These are phyloP conservation scores for Sugiyamaella castrensis DNA, from an alignment of 1,139 yeast genomes.

Conservation along the genomic window DNA sequence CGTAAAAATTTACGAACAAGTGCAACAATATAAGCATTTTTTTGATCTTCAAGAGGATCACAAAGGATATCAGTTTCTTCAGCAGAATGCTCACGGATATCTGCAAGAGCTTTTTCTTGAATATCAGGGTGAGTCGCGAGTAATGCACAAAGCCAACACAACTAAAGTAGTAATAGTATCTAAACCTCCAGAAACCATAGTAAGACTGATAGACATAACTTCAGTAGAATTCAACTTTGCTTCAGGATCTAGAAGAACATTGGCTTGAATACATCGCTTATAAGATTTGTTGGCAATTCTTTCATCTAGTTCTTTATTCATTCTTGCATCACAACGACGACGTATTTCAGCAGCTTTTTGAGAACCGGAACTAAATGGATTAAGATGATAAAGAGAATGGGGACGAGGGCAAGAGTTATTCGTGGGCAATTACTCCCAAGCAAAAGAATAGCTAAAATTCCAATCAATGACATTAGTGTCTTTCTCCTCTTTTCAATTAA, in stretches of 20 bases:
- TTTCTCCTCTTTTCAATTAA: no score
- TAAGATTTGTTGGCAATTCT: slow-evolving; percentile 26
- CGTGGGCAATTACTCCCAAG: no score
- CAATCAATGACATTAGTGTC: no score
- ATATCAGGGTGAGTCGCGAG: slow-evolving; percentile 46
- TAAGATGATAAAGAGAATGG: slow-evolving; percentile 42
- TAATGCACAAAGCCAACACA: slow-evolving; percentile 54
- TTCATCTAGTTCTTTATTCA: slow-evolving; percentile 30
- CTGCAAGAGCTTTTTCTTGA: slow-evolving; percentile 46
- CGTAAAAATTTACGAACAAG: slow-evolving; percentile 60
- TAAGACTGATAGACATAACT: slow-evolving; percentile 58
- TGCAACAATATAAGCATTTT: slow-evolving; percentile 53
- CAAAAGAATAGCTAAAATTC: no score
- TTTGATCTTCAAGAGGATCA: slow-evolving; percentile 37
- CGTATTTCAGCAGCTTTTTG: slow-evolving; percentile 43
- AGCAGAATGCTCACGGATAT: slow-evolving; percentile 38
- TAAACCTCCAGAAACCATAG: slow-evolving; percentile 75
- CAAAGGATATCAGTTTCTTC: slow-evolving; percentile 45
- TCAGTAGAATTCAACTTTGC: slow-evolving; percentile 42
- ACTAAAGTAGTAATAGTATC: slow-evolving; percentile 66
- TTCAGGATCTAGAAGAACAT: slow-evolving; percentile 34
- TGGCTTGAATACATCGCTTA: slow-evolving; percentile 46
- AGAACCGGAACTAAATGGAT: slow-evolving; percentile 30
- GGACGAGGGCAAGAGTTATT: no score
- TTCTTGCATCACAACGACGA: slow-evolving; percentile 44